Conservation (phyloP, 805 yeast species). For the Hanseniaspora osmophila region DNA sequence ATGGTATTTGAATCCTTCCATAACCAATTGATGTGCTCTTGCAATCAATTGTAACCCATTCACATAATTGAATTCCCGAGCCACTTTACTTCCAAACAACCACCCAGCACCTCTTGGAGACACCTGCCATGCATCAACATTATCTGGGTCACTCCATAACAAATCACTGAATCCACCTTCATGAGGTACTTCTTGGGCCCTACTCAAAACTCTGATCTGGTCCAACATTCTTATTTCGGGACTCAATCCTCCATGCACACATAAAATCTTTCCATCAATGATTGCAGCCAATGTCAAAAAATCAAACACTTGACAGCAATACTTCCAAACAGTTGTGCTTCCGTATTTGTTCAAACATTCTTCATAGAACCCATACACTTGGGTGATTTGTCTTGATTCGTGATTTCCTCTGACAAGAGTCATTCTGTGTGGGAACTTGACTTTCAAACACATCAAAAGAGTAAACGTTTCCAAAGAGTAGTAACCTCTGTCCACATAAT, state of each 20-base stretch:
- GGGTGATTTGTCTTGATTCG: slow-evolving; percentile 95
- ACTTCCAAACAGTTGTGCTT: slow-evolving; percentile 88
- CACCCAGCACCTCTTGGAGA: slow-evolving; percentile 98
- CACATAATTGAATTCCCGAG: slow-evolving; percentile 90
- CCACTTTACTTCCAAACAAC: slow-evolving; percentile 89
- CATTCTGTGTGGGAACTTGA: slow-evolving; percentile 68
- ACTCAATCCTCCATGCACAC: slow-evolving; percentile 95
- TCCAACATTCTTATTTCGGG: slow-evolving; percentile 97
- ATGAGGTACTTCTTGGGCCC: slow-evolving; percentile 98
- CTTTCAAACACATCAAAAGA: slow-evolving; percentile 82
- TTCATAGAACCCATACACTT: slow-evolving; percentile 94
- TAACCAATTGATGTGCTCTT: slow-evolving; percentile 93
- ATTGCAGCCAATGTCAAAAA: slow-evolving; percentile 89
- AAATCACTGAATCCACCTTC: slow-evolving; percentile 97
- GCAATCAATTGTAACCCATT: slow-evolving; percentile 81
- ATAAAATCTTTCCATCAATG: slow-evolving; percentile 82
- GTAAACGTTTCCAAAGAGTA: slow-evolving; percentile 91
- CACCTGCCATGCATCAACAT: slow-evolving; percentile 96
- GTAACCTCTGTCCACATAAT: slow-evolving; percentile 96
- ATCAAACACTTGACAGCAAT: slow-evolving; percentile 92
- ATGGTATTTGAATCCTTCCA: slow-evolving; percentile 96
- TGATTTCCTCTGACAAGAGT: slow-evolving; percentile 96
- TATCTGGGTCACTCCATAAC: slow-evolving; percentile 97
- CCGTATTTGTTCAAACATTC: slow-evolving; percentile 90
- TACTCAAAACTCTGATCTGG: slow-evolving; percentile 81